Evolutionary conservation across 441 rosid species (phyloP).

Genomic region (Arabidopsis lyrata): DNA sequence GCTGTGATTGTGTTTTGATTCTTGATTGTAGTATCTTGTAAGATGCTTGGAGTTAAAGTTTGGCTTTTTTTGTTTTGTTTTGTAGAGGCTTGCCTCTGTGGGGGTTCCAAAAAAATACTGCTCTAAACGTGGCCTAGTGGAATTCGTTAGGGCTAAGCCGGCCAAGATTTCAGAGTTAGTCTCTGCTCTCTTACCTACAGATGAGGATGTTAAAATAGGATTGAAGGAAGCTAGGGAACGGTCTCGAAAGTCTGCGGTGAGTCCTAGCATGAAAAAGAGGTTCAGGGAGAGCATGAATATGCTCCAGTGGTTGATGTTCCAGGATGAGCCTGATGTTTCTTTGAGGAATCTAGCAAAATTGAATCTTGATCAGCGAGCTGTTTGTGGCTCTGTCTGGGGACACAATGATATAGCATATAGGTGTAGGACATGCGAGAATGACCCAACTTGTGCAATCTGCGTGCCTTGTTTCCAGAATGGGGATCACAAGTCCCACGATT

Average conservation of each 20-base stretch:
- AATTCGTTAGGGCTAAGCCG: slow-evolving; percentile 53
- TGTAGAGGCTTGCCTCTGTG: slow-evolving; percentile 71
- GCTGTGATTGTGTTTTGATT: neutral
- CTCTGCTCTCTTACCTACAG: slow-evolving; percentile 67
- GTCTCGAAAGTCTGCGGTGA: slow-evolving; percentile 44
- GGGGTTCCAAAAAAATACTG: slow-evolving; percentile 69
- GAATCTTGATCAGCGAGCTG: slow-evolving; percentile 75
- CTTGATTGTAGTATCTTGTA: neutral
- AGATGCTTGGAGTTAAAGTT: slow-evolving; percentile 20
- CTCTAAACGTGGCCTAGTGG: slow-evolving; percentile 60
- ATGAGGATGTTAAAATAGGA: slow-evolving; percentile 66
- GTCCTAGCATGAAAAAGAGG: slow-evolving; percentile 50
- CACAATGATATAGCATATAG: slow-evolving; percentile 85
- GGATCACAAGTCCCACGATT: slow-evolving; percentile 82
- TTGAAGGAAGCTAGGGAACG: slow-evolving; percentile 50
- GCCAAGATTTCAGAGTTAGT: slow-evolving; percentile 59
- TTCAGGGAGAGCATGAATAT: slow-evolving; percentile 74
- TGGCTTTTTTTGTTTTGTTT: slow-evolving; percentile 5
- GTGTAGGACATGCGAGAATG: slow-evolving; percentile 90
- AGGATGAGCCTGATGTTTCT: slow-evolving; percentile 62
- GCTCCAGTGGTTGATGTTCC: slow-evolving; percentile 96
- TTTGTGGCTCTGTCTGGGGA: slow-evolving; percentile 99
- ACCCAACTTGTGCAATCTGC: slow-evolving; percentile 96
- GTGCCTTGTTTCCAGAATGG: slow-evolving; percentile 94
- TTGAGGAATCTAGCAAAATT: slow-evolving; percentile 59